These are phyloP conservation scores for Pueraria montana DNA, from an alignment of 306 rosid genomes.

Conservation along the genomic window DNA sequence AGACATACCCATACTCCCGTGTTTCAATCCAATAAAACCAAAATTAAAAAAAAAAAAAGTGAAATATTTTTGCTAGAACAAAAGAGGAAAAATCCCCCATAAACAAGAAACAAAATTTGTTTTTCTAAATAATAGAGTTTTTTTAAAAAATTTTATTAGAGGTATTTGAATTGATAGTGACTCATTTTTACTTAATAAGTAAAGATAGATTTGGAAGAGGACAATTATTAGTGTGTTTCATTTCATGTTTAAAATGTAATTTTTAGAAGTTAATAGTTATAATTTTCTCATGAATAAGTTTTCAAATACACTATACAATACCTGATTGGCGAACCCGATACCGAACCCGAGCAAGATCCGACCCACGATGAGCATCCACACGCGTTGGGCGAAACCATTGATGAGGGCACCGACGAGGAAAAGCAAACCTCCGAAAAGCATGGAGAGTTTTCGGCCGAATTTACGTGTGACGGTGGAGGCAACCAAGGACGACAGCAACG, in stretches of 20 bases:
- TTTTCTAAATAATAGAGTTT: background rate
- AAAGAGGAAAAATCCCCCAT: background rate
- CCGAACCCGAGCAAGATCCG: constrained; percentile 96
- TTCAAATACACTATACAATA: too few relatives aligned
- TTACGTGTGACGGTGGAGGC: constrained; percentile 77
- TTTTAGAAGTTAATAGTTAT: too few relatives aligned
- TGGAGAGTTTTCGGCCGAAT: constrained; percentile 80
- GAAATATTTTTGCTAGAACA: background rate
- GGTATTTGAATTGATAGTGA: background rate
- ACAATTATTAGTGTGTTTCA: too few relatives aligned
- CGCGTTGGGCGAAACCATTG: constrained; percentile 68
- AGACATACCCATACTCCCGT: constrained; percentile 29
- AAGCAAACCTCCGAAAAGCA: constrained; percentile 85
- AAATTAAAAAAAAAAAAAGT: background rate
- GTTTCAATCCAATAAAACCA: constrained; percentile 4
- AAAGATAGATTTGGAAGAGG: too few relatives aligned
- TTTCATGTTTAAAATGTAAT: too few relatives aligned
- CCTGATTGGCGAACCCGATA: constrained; percentile 95
- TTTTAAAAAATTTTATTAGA: too few relatives aligned
- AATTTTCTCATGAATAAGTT: too few relatives aligned
- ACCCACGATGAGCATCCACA: constrained; percentile 87
- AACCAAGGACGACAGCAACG: constrained; percentile 80
- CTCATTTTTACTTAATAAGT: background rate
- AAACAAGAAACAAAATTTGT: background rate
- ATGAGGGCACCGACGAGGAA: constrained; percentile 80